Base-by-base conservation (phyloP, 2,329 filamentous ascomycete genomes). In the Alternaria consortialis region DNA sequence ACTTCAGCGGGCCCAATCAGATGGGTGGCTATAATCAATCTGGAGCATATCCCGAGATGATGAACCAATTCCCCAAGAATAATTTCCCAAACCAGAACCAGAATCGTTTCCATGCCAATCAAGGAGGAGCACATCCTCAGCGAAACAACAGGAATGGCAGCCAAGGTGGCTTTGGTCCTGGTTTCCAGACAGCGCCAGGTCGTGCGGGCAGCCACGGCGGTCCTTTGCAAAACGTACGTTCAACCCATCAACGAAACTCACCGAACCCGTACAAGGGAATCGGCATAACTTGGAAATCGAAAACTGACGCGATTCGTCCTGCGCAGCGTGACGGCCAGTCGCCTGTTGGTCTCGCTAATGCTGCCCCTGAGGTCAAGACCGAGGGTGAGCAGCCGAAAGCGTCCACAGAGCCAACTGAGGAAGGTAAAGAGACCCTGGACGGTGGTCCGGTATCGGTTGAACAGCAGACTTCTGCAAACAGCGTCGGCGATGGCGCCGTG, bases 101-200 rank as follows among this genome's bases (percentile, higher is more conserved):
- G 69, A 92, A 92, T 89, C 90, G 93, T 84, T 93, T 91, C 84
- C 89, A 87, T 84, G 88, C 88, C 80, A 88, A 88, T 80, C 70
- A 73, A 67, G 90, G 90, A 70, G 90, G 89, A 71, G 65, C 77
- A 71, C 76, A 78, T 68, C 74, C 80, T 64, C 74, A 76, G 63
- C 71, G 68, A 68, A 76, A 75, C 62, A 74, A 71, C 64, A 79
- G 79, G 72, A 78, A 78, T 74, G 81, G 81, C 68, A 77, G 76
- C 59, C 75, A 79, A 50, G 78, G 74, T 66, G 70, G 73, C 60
- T 70, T 71, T 70, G 75, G 71, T 62, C 64, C 73, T 65, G 71
- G 72, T 53, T 57, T 61, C 32, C 64, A 70, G 56, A 72, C 65
- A 52, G 57, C 60, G 53, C 68, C 67, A 48, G 72, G 68, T 56